Base-by-base conservation (phyloP, 2,329 filamentous ascomycete species). In the Cylindrodendrum hubeiense region DNA sequence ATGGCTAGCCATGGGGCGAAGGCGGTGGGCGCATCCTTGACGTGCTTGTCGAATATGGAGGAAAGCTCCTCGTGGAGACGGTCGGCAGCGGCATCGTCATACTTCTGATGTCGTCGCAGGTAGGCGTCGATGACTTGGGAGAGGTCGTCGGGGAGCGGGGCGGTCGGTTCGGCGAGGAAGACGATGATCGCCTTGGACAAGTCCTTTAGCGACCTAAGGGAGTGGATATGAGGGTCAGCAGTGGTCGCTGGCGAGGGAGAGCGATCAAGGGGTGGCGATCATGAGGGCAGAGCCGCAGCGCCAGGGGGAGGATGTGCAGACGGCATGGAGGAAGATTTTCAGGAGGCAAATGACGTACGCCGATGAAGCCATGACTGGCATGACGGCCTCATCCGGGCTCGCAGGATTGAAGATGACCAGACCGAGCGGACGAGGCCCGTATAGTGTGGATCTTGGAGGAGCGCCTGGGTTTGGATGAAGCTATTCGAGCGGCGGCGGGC, bases 11-110 rank as follows among this genome's bases (percentile, higher is more conserved):
- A 96, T n/a, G 89, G 81, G 9, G 87, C 88, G 75, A 88, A 86
- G 70, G 88, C 87, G 54, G 85, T 77, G 3, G 87, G 81, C 24
- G 84, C 83, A 34, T 85, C 85, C 24, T 84, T 83, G 64, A 95
- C 87, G 68, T 88, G 83, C 73, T 87, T 89, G 63, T 90, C 84
- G 80, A 91, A 94, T 58, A 93, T 85, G 24, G 84, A 79, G 43
- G 91, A 81, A 8, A 96, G 84, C 71, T 94, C 92, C 43, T 94
- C 91, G 67, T 94, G 89, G 54, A 94, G 84, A 62, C 90, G 89
- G 69, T 93, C 91, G n/a, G 89, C 86, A 43, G 89, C 85, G 60
- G 85, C 80, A 55, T 93, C 91, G 73, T 95, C 92, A 68, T 88
- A 86, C 70, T 87, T 86, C 60, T 87, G 82, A 76, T 93, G 89